These are phyloP conservation scores for Piromyces finnis DNA, from an alignment of 192 early-diverging fungal species.

Conservation along the genomic window DNA sequence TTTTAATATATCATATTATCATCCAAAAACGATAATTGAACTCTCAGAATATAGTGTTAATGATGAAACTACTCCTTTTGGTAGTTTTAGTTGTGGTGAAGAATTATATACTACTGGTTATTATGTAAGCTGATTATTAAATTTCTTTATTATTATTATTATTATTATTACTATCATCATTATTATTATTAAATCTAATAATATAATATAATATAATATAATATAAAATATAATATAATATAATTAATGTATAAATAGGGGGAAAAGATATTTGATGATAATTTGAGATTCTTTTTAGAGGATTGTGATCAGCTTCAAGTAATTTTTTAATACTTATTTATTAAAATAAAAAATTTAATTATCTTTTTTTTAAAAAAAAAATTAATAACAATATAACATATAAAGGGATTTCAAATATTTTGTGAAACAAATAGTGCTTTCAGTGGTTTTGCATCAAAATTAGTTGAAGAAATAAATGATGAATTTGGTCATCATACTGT, in stretches of 20 bases:
- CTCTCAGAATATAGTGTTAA: slow-evolving; percentile 30
- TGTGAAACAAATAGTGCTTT: background rate
- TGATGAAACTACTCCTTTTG: slow-evolving; percentile 11
- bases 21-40: slow-evolving; percentile 36
- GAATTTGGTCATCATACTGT: background rate
- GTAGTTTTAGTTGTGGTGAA: background rate
- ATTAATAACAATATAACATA: background rate
- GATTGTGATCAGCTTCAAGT: background rate
- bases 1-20: slow-evolving; percentile 55
- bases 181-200: too few species aligned
- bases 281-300: background rate
- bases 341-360: background rate
- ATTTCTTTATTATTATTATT: too few species aligned
- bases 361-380: background rate
- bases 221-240: too few species aligned
- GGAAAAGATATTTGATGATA: background rate
- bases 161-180: too few species aligned
- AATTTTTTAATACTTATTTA: background rate
- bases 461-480: background rate
- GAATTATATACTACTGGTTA: background rate
- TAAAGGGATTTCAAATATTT: background rate
- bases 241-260: background rate
- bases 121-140: background rate
- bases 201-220: too few species aligned
- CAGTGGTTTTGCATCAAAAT: background rate